A percentile compares a stretch with the other conserved stretches of the same genome.
Conservation (phyloP, 2,329 filamentous ascomycete genomes). For the Aphanoascus verrucosus region DNA sequence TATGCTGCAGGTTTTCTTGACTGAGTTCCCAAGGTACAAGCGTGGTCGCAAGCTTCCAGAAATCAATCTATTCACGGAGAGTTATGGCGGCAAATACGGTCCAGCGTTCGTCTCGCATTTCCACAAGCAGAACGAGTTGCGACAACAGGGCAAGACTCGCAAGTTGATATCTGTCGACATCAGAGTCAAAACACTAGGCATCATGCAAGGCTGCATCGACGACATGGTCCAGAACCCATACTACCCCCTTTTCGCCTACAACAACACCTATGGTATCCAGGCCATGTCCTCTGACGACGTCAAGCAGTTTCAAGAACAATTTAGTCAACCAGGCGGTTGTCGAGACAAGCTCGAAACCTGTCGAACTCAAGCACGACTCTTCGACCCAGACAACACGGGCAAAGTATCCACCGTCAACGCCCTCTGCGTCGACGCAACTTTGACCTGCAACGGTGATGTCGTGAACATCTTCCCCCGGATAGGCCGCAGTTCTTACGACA, state of each 20-base stretch:
- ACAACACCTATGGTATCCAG: slow-evolving; percentile 50
- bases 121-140: slow-evolving; percentile 31
- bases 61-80: slow-evolving; percentile 37
- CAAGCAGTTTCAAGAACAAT: slow-evolving; percentile 36
- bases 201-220: slow-evolving; percentile 54
- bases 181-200: slow-evolving; percentile 45
- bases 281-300: slow-evolving; percentile 41
- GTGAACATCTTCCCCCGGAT: slow-evolving; percentile 39
- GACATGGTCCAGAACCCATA: slow-evolving; percentile 42
- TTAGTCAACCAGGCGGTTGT: slow-evolving; percentile 42
- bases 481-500: slow-evolving; percentile 48
- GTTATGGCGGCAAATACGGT: slow-evolving; percentile 38
- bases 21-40: slow-evolving; percentile 52
- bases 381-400: slow-evolving; percentile 42
- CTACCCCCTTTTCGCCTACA: slow-evolving; percentile 44
- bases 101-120: slow-evolving; percentile 33
- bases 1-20: slow-evolving; percentile 52
- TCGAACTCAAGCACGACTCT: slow-evolving; percentile 35
- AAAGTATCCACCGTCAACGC: slow-evolving; percentile 37
- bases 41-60: slow-evolving; percentile 34
- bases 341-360: slow-evolving; percentile 46
- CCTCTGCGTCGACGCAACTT: slow-evolving; percentile 37
- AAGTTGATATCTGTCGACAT: slow-evolving; percentile 25
- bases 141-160: background rate
- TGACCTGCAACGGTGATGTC: slow-evolving; percentile 48